Evolutionary conservation across 2,329 filamentous ascomycete genomes (phyloP).

Genomic region (Neofusicoccum parvum): DNA sequence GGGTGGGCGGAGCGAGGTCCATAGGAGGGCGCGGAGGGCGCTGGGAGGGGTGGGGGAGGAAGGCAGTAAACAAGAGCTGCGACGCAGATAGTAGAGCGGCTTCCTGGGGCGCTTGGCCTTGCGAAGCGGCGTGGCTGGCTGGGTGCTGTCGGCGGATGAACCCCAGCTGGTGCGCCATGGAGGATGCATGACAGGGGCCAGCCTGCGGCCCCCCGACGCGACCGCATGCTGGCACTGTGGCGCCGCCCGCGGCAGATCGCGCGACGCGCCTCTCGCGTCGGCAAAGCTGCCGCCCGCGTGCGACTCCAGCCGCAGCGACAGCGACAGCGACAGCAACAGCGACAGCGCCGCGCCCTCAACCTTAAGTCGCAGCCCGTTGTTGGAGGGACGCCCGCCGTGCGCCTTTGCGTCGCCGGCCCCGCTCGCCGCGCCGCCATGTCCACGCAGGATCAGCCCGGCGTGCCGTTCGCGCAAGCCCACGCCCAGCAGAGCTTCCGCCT

Average conservation of each 20-base stretch:
- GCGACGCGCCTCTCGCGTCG: constrained; percentile 11
- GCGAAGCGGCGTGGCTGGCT: constrained; percentile 13
- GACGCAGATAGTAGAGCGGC: constrained; percentile 12
- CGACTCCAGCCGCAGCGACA: constrained; percentile 24
- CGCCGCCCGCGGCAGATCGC: constrained; percentile 11
- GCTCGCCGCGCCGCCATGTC: constrained; percentile 38
- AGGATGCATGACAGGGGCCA: background rate
- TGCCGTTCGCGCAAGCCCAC: constrained; percentile 47
- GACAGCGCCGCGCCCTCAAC: constrained; percentile 15
- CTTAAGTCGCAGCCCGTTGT: constrained; percentile 1
- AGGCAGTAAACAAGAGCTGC: constrained; percentile 15
- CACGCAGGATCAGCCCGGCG: constrained; percentile 42
- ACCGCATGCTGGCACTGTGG: constrained; percentile 8
- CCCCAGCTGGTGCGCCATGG: constrained; percentile 12
- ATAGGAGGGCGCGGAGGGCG: constrained; percentile 17
- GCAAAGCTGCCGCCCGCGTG: constrained; percentile 23
- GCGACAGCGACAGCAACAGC: constrained; percentile 20
- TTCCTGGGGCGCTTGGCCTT: background rate
- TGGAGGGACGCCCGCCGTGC: background rate
- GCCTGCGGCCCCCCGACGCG: background rate
- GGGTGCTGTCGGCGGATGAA: constrained; percentile 15
- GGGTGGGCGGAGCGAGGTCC: constrained; percentile 6
- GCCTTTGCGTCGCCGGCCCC: background rate
- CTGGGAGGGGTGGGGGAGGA: constrained; percentile 11
- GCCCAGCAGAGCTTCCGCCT: constrained; percentile 58